These are phyloP conservation scores for Chimonanthus salicifolius DNA, from an alignment of 164 flowering plant genomes.

Conservation along the genomic window DNA sequence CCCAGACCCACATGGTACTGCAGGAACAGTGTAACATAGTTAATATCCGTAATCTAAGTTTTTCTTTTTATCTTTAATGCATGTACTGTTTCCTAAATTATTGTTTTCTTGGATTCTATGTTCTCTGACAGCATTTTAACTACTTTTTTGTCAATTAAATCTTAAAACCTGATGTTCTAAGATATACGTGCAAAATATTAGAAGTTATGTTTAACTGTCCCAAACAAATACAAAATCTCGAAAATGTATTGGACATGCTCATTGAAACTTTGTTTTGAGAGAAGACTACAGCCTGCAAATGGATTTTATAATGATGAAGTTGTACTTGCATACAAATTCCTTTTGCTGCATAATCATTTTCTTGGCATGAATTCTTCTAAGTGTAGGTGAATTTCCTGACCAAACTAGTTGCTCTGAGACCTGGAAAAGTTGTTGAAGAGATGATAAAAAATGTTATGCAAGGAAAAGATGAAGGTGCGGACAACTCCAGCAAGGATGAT, in stretches of 20 bases:
- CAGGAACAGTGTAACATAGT: no score
- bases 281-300: not conserved
- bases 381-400: conserved; percentile 80
- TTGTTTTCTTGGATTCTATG: no score
- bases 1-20: no score
- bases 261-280: not conserved
- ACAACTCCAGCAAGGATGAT: conserved; percentile 28
- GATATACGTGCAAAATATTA: not conserved
- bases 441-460: conserved; percentile 88
- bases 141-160: not conserved
- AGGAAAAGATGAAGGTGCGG: conserved; percentile 97
- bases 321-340: not conserved
- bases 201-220: not conserved
- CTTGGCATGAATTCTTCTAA: not conserved
- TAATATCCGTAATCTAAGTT: no score
- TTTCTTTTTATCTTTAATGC: no score
- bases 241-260: not conserved
- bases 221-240: not conserved
- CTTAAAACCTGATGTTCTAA: not conserved
- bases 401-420: conserved; percentile 82
- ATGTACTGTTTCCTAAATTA: no score
- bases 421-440: conserved; percentile 64
- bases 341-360: not conserved
- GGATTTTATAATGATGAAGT: not conserved
- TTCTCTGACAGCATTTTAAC: not conserved